phyloP scores from a whole-genome alignment of 2,329 filamentous ascomycete genomes.

The Albophoma yamanashiensis region DNA sequence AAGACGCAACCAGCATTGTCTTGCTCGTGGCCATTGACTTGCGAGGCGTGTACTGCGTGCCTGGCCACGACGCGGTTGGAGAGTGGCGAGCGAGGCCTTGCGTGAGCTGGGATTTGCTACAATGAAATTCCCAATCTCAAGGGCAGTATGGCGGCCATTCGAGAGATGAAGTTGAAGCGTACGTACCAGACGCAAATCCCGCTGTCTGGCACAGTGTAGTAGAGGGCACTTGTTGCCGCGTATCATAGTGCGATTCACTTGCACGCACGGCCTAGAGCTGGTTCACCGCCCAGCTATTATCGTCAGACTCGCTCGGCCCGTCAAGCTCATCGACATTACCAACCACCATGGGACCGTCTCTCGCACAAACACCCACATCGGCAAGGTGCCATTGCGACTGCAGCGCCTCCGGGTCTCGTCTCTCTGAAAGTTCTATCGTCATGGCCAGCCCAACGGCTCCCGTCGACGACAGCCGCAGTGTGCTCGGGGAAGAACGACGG shows the following conservation, averaged over 20 bases:
- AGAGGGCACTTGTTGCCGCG: not conserved
- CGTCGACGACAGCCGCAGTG: not conserved
- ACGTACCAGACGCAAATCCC: too few species aligned
- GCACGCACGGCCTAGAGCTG: not conserved
- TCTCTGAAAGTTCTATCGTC: not conserved
- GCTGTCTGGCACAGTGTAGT: not conserved
- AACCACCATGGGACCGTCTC: not conserved
- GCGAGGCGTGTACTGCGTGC: not conserved
- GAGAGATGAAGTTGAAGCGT: not conserved
- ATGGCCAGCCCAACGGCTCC: not conserved
- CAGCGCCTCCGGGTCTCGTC: not conserved
- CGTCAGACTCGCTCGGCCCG: not conserved
- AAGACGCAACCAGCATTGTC: not conserved
- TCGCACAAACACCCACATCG: not conserved
- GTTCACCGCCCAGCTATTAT: not conserved
- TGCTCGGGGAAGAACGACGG: not conserved
- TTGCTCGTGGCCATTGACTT: not conserved
- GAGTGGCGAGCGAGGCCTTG: not conserved
- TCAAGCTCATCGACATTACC: not conserved
- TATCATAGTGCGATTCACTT: not conserved
- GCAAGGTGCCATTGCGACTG: not conserved
- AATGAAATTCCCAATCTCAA: not conserved
- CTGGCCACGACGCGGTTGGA: not conserved
- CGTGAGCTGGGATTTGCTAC: not conserved
- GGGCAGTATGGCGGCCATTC: not conserved